These are phyloP conservation scores for Ramaria sp. DNA, from an alignment of 768 basidiomycete genomes.

Conservation along the genomic window DNA sequence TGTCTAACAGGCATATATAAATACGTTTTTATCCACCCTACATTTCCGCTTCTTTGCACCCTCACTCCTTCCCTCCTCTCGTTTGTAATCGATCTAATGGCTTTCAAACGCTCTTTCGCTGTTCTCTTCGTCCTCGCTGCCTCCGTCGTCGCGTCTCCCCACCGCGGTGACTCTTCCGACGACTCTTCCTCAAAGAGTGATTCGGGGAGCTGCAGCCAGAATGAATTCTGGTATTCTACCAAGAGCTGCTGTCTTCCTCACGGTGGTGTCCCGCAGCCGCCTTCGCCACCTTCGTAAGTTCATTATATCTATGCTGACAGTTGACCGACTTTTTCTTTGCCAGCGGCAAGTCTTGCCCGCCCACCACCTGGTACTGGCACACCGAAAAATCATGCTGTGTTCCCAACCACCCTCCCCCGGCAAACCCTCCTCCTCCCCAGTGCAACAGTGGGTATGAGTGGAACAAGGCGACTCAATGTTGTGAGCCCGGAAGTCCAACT, in stretches of 20 bases:
- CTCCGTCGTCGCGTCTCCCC: slow-evolving; percentile 1
- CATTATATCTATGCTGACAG: neutral
- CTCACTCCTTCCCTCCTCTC: neutral
- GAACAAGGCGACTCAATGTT: slow-evolving; percentile 32
- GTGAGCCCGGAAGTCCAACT: slow-evolving; percentile 25
- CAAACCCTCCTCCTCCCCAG: slow-evolving; percentile 27
- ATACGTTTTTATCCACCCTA: too few relatives aligned
- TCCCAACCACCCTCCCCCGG: slow-evolving; percentile 32
- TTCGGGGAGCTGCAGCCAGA: neutral
- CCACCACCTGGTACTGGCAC: slow-evolving; percentile 40
- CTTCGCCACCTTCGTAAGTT: slow-evolving; percentile 4
- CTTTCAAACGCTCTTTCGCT: slow-evolving; percentile 4
- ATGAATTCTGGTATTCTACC: slow-evolving; percentile 4
- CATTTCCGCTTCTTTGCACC: neutral
- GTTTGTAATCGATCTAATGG: neutral
- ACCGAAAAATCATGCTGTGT: slow-evolving; percentile 39
- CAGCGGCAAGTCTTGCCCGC: slow-evolving; percentile 26
- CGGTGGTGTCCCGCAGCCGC: neutral
- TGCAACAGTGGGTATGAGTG: slow-evolving; percentile 39
- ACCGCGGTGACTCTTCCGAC: neutral
- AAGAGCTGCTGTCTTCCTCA: slow-evolving; percentile 6
- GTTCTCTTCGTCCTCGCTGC: slow-evolving; percentile 4
- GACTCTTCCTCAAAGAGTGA: neutral
- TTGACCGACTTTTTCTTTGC: neutral
- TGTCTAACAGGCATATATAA: too few relatives aligned